Evolutionary conservation across 805 yeast genomes (phyloP), one percentile per base, ranked within the genome.

Genomic region (Lipomyces anomalus): DNA sequence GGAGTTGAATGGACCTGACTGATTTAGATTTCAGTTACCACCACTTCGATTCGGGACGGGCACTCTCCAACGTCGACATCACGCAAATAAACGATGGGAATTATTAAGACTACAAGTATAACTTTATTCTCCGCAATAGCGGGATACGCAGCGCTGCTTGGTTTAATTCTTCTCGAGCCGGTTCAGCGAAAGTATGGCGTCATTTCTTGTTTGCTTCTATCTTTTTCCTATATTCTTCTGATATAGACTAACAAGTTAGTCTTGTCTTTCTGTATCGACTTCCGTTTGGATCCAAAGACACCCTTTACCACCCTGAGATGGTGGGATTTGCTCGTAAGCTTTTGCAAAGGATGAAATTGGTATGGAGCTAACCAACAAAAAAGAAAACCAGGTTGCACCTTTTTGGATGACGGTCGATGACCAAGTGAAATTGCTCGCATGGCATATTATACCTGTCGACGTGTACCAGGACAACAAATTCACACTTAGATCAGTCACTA

Each of bases 331-430:
- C 45, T 5, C 35, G 53, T 48, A 18, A 11, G 50, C 28, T 3
- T 13, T 24, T 13, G 4, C 29, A 16, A 16, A 5, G n/a, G 17
- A 33, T 6, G 5, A 32, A 6, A 35, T 23, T 16, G 7, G 38
- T 23, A n/a, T 6, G 38, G 13, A 18, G 16, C n/a, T 35, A 34
- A 13, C 4, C 11, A 13, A 9, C 1, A n/a, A 2, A 4, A 6
- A 28, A 48, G 53, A 26, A 6, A 45, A 48, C 22, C 53, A 48
- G 35, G 53, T 36, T n/a, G 50, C 53, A 13, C 50, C 53, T 11
- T 48, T 45, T 32, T 48, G 53, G 53, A 21, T 48, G 5, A 21
- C 30, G 11, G 42, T 33, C 35, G 38, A 38, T 9, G 53, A 48
- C 35, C 45, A 47, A 3, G 42, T 26, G 22, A 32, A 30, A 23